Percentiles rank a stretch among this genome's conserved stretches.
Conservation (phyloP, 495 filamentous ascomycete species). For the Neurospora sp. region DNA sequence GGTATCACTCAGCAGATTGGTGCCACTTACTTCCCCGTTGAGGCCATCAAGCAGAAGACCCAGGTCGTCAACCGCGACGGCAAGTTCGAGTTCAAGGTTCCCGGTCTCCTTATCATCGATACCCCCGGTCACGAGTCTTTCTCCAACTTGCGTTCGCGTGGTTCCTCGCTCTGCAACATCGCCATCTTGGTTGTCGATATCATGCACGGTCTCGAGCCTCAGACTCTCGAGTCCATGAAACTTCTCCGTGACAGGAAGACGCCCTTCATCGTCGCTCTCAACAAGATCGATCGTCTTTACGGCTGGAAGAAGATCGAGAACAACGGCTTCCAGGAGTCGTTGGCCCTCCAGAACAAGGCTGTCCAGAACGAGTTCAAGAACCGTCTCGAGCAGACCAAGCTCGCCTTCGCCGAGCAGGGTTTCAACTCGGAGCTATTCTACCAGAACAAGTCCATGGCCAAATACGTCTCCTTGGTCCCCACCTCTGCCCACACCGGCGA, state of each 20-base stretch:
- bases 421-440: constrained; percentile 97
- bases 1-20: constrained; percentile 99
- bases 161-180: constrained; percentile 97
- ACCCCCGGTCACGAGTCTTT: constrained; percentile 99
- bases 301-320: constrained; percentile 97
- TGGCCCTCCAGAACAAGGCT: constrained; percentile 81
- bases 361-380: constrained; percentile 93
- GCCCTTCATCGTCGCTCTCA: constrained; percentile 96
- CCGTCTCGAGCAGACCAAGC: constrained; percentile 80
- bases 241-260: constrained; percentile 88
- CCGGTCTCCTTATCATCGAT: constrained; percentile 94
- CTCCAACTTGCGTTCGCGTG: constrained; percentile 91
- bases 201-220: constrained; percentile 98
- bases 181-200: constrained; percentile 99
- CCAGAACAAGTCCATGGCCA: constrained; percentile 95
- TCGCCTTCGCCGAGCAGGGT: constrained; percentile 89
- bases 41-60: constrained; percentile 85
- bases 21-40: constrained; percentile 98
- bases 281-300: constrained; percentile 99
- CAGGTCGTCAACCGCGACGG: constrained; percentile 84
- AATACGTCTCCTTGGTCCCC: constrained; percentile 86
- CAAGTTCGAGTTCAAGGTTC: constrained; percentile 93
- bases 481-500: constrained; percentile 97
- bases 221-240: constrained; percentile 95
- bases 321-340: constrained; percentile 91